Evolutionary conservation across 202 grass and related monocot genomes (phyloP), one percentile per base, ranked within the genome.

Genomic region (Bolboschoenoplectus hybrid): DNA sequence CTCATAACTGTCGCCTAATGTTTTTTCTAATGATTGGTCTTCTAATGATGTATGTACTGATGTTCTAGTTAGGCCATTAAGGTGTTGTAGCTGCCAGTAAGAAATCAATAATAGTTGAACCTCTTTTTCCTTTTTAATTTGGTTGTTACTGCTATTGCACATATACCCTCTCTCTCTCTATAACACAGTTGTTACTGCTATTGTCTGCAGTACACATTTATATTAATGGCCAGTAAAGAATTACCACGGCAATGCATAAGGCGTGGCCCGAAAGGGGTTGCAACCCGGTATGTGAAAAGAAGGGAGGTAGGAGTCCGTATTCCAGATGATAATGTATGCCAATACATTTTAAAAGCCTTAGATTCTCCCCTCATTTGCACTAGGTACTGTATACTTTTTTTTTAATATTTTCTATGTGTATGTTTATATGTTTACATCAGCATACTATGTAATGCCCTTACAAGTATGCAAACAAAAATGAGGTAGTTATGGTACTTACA

Each of bases 331-430:
- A 32, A 77, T 63, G 93, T 96, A 57, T 96, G 91, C 83, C 91
- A 96, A 85, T 85, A 88, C 86, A 89, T 98, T 92, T 86, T 98
- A 68, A 83, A 96, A 91, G 93, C 87, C 74, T 81, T 98, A 61
- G 93, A 98, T 88, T 90, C 89, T 85, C 97, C 97, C 35, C 81
- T 98, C 66, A 90, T 94, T 80, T 96, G 89, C 83, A 96, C 93
- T 83, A 99, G 97, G 93, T 98, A 87, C 7, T 70, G 53, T 86
- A 83, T 80, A 60, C 34, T 81, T 85, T 68, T 3, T 87, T 60
- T 67, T 64, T 36, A 46, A 56, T 46, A 61, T 67, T 44, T 19
- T 71, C 16, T 9, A 46, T 46, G 1, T 26, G 6, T 87, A 67
- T 85, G 17, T 67, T 66, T 84, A 56, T 41, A 85, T 88, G 9